Evolutionary conservation across 148 eudicot species (phyloP), one percentile per base, ranked within the genome.

Genomic region (Drosera capensis): DNA sequence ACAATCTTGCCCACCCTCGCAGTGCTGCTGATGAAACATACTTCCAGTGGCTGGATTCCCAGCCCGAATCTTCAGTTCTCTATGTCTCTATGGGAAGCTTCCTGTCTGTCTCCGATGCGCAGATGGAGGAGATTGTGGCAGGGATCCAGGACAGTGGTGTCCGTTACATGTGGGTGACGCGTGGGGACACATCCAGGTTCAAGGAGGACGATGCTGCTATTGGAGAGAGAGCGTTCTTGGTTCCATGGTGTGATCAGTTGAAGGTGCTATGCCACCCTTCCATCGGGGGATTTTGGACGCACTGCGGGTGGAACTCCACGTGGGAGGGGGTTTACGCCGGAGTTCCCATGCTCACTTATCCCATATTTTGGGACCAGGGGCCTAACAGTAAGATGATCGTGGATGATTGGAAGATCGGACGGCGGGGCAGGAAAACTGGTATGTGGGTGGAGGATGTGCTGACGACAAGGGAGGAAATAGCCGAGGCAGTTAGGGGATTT

Each of bases 51-150:
- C 38, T 75, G 28, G 64, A 68, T 55, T 20, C 57, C 14, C 81
- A 75, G 8, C 55, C 55, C 34, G 45, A 25, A 39, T 39, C 35
- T 51, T 51, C 55, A 0, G 87, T 79, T 13, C 25, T 79, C 43
- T 79, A 79, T 48, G 51, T 79, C 15, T 79, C 84, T 8, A 65
- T 59, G 38, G 94, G 94, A 21, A 83, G 87, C 51, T 73, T 73
- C 40, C 74, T 79, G 9, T 73, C 88, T 1, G 64, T 66, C 20
- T 68, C 84, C 6, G 52, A 41, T 35, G 67, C 65, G 12, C 90
- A 84, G 19, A 62, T 74, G 71, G 71, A 74, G 5, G 86, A 84
- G 48, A 62, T 80, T 25, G 59, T 67, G 0, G 51, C 44, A 2
- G 90, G 88, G 6, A 22, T 79, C 13, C 54, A 45, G 19, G 67